These are phyloP conservation scores for Umbelopsis sp. DNA, from an alignment of 192 early-diverging fungal genomes.

Conservation along the genomic window DNA sequence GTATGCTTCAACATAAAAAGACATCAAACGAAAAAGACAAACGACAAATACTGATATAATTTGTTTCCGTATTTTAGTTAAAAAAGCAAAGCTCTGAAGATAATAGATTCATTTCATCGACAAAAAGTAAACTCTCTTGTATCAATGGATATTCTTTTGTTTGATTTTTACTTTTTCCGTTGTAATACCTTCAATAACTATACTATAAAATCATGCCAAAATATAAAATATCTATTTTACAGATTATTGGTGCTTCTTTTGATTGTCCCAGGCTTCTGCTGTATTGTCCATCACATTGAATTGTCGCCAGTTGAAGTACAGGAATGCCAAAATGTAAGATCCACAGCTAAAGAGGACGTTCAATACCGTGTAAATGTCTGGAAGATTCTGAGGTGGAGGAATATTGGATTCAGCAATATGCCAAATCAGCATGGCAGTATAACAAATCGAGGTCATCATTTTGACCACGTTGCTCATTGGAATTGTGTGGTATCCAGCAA, in stretches of 20 bases:
- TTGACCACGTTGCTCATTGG: not conserved
- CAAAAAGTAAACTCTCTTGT: not conserved
- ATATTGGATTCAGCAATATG: constrained; percentile 64
- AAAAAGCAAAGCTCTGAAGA: not conserved
- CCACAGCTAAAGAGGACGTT: constrained; percentile 74
- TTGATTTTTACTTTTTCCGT: not conserved
- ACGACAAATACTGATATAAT: not conserved
- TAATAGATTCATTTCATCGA: not conserved
- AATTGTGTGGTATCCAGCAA: constrained; percentile 33
- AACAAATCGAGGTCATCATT: constrained; percentile 12
- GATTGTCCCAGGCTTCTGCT: not conserved
- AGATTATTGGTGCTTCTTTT: not conserved
- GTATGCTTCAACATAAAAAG: not conserved
- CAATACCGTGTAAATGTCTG: constrained; percentile 80
- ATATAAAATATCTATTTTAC: not conserved
- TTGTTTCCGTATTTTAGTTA: not conserved
- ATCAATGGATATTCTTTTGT: not conserved
- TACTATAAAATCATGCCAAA: not conserved
- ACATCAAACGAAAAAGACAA: not conserved
- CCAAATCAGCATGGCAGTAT: constrained; percentile 51
- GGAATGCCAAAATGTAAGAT: constrained; percentile 65
- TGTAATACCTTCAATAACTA: not conserved
- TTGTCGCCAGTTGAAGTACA: constrained; percentile 77
- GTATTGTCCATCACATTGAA: constrained; percentile 34
- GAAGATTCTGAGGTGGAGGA: constrained; percentile 67